Base-by-base conservation (phyloP, 2,329 filamentous ascomycete species). In the Diaporthe sp. region DNA sequence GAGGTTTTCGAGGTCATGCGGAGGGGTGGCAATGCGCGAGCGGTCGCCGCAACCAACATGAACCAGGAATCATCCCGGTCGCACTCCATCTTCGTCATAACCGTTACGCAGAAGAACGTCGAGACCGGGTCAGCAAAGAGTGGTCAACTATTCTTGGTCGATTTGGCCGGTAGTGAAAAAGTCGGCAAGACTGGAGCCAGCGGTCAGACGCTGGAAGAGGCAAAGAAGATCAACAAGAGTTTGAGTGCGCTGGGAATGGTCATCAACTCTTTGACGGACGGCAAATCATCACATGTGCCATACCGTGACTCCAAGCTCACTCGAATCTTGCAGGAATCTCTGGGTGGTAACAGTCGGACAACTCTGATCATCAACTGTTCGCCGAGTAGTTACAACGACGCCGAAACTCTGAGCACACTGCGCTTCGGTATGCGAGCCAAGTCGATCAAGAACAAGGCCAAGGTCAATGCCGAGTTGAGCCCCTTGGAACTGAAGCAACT, bases 161-260 rank as follows among this genome's bases (percentile, higher is more conserved):
- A 99, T 92, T 88, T 99, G 88, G 97, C 97, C 72, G 97, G 97
- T 89, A 98, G 95, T 82, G 97, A 99, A 87, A 98, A 98, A 88
- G 95, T 98, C 71, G 96, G 97, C 83, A 98, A 99, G 90, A 99
- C 97, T 42, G 97, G 97, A 80, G 97, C 97, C 77, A 98, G 95
- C 83, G 97, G 97, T 75, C 97, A 98, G 86, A 98, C 96, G 6
- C 89, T 99, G 58, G 97, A 98, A 85, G 97, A 99, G 84, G 97
- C 97, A 77, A 98, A 98, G 90, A 99, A 99, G 90, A 99, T 99
- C 90, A 99, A 99, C 90, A 98, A 98, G 90, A 98, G 95, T 89
- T 90, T 99, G 88, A 98, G 96, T 87, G 96, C 97, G 73, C 90
- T 99, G 76, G 97, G 97, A 81, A 98, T 98, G 96, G 97, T 98